phyloP scores from a whole-genome alignment of 2,329 filamentous ascomycete species.

The Myriangium duriaei region DNA sequence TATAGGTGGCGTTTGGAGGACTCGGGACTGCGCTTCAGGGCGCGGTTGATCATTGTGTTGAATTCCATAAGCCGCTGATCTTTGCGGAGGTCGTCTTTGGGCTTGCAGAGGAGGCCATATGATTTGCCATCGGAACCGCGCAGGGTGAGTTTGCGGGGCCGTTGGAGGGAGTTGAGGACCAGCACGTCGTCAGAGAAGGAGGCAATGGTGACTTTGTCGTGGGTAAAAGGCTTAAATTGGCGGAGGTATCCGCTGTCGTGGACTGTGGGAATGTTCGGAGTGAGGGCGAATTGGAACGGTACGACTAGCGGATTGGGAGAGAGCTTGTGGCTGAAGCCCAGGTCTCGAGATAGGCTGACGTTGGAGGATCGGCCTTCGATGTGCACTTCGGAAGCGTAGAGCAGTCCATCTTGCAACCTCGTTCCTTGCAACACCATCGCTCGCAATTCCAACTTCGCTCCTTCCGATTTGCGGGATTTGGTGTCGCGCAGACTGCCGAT shows the following conservation, averaged over 20 bases:
- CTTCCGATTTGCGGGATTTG: conserved; percentile 44
- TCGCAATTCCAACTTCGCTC: conserved; percentile 48
- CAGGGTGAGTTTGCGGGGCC: conserved; percentile 78
- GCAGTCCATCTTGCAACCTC: conserved; percentile 67
- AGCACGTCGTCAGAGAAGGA: conserved; percentile 77
- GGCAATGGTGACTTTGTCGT: conserved; percentile 71
- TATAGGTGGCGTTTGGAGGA: conserved; percentile 82
- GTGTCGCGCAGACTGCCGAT: conserved; percentile 32
- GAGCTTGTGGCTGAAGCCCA: conserved; percentile 72
- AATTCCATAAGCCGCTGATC: conserved; percentile 99
- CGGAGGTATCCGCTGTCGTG: conserved; percentile 53
- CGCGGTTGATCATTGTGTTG: conserved; percentile 94
- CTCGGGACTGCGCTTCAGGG: conserved; percentile 81
- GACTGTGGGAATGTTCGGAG: conserved; percentile 61
- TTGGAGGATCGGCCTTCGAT: conserved; percentile 57
- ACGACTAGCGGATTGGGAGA: conserved; percentile 79
- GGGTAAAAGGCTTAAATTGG: conserved; percentile 71
- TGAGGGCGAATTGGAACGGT: conserved; percentile 73
- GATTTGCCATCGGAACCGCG: conserved; percentile 76
- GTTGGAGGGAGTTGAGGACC: conserved; percentile 81
- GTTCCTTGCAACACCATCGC: conserved; percentile 65
- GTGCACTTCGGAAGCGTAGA: conserved; percentile 68
- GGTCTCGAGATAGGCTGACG: conserved; percentile 63
- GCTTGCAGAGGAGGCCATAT: conserved; percentile 90
- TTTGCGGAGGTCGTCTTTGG: conserved; percentile 93